Evolutionary conservation across 1,139 yeast species (phyloP).

Genomic region (Pichia sp.): DNA sequence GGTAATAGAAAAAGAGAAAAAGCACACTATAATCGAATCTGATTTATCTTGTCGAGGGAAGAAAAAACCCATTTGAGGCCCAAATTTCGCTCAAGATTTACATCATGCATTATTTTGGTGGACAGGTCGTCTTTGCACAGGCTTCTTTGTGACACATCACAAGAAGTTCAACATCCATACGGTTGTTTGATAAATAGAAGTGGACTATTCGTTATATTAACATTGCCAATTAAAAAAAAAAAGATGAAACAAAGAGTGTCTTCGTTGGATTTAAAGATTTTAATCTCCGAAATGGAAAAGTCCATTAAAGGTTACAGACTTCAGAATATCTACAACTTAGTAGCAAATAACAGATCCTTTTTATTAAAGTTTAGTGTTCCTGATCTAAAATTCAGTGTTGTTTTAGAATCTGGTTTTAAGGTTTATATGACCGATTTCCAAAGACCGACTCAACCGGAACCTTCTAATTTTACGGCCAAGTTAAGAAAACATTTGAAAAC

Average conservation of each 20-base stretch:
- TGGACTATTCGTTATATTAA: not conserved
- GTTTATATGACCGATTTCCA: conserved; percentile 75
- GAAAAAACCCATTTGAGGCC: too few species aligned
- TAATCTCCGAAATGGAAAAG: conserved; percentile 58
- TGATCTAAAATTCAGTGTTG: conserved; percentile 67
- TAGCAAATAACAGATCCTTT: conserved; percentile 67
- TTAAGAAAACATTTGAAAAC: conserved; percentile 81
- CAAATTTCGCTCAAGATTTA: too few species aligned
- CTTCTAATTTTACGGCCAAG: conserved; percentile 80
- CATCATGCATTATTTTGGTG: too few species aligned
- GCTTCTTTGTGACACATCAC: not conserved
- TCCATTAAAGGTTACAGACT: conserved; percentile 61
- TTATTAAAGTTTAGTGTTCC: conserved; percentile 77
- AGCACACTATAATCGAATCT: not conserved
- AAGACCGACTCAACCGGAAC: conserved; percentile 72
- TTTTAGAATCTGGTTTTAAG: conserved; percentile 84
- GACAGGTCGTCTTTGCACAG: too few species aligned
- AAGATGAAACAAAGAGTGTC: conserved; percentile 71
- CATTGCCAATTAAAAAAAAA: not conserved
- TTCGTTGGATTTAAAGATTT: conserved; percentile 70
- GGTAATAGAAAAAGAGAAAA: not conserved
- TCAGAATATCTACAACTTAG: conserved; percentile 79
- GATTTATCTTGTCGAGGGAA: too few species aligned
- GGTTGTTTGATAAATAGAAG: too few species aligned
- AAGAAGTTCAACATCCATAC: too few species aligned